A percentile compares a stretch with the other conserved stretches of the same genome.
These are phyloP conservation scores for Eutrema salsugineum DNA, from an alignment of 441 rosid genomes.

Conservation along the genomic window DNA sequence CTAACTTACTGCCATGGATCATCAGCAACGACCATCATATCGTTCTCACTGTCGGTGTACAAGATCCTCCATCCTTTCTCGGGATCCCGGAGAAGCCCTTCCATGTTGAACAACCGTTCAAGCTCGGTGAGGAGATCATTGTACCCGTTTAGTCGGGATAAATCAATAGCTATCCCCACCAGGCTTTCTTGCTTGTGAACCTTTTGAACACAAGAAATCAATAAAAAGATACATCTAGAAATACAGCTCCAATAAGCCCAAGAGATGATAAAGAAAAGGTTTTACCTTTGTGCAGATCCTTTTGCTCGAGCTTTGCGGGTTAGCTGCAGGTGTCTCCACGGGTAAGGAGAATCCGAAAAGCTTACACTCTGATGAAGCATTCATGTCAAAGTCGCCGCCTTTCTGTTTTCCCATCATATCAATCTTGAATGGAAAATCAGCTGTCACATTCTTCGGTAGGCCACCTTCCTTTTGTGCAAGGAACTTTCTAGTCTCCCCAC, in stretches of 20 bases:
- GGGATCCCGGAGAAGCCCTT: constrained; percentile 73
- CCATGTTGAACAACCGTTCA: constrained; percentile 74
- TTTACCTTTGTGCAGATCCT: constrained; percentile 95
- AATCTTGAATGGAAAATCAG: constrained; percentile 36
- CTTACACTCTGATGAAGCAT: constrained; percentile 54
- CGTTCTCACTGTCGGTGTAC: constrained; percentile 90
- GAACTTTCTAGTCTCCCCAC: constrained; percentile 41
- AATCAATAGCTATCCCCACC: constrained; percentile 95
- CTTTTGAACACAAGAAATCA: constrained; percentile 35
- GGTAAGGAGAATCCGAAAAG: constrained; percentile 85
- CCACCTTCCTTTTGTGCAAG: constrained; percentile 39
- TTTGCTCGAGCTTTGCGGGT: constrained; percentile 69
- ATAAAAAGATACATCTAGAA: constrained; percentile 2
- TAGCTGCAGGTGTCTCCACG: constrained; percentile 47
- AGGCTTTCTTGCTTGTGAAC: constrained; percentile 96
- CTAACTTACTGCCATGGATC: constrained; percentile 92
- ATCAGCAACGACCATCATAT: constrained; percentile 93
- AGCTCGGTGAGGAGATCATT: constrained; percentile 64
- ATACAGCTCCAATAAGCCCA: constrained; percentile 5
- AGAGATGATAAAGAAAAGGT: constrained; percentile 3
- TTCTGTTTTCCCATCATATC: constrained; percentile 38
- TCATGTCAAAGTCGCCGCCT: constrained; percentile 33
- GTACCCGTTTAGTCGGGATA: constrained; percentile 64
- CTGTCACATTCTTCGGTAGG: constrained; percentile 34
- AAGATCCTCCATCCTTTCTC: constrained; percentile 83